Base-by-base conservation (phyloP, 495 filamentous ascomycete species). In the Penicillium manginii region DNA sequence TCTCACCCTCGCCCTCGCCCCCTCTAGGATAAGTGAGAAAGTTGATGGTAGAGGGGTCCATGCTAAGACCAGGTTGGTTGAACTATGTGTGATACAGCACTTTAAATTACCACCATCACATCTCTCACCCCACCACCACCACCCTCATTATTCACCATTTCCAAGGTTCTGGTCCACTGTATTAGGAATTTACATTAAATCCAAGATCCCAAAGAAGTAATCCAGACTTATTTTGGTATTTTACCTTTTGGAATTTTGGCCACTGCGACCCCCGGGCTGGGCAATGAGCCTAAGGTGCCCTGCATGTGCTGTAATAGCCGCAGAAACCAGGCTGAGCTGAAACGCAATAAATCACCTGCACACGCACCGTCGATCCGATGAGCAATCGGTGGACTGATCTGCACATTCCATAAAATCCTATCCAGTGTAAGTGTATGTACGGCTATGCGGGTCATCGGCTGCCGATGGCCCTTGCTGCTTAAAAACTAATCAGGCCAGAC, bases 281-380 rank as follows among this genome's bases (percentile, higher is more conserved):
- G 40, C 19, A 19, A 43, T 43, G 2, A 43, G 35, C 18, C 52
- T 4, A 48, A 53, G 40, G 52, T 37, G 51, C 49, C 43, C 56
- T 65, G 56, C 58, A 58, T 54, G 51, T 55, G 21, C 46, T 31
- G 60, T 58, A 21, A 51, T 53, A 61, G 58, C 61, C 50, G 51
- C 35, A 57, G 35, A 37, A 55, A 57, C 52, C 55, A 51, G 66
- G 58, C 63, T 69, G 54, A 67, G 66, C 64, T 62, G 61, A 64
- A 56, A 67, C 47, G 66, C 57, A 67, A 64, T 55, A 58, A 55
- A 65, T 68, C 55, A 67, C 60, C 50, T 63, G 63, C 63, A 49
- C 54, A 64, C 43, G 66, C 55, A 61, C 60, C 19, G 65, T 65
- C 62, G 65, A 68, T 70, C 65, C 31, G 46, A 47, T 54, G 21